Evolutionary conservation across 805 yeast species (phyloP).

Genomic region (Metschnikowia anglica): DNA sequence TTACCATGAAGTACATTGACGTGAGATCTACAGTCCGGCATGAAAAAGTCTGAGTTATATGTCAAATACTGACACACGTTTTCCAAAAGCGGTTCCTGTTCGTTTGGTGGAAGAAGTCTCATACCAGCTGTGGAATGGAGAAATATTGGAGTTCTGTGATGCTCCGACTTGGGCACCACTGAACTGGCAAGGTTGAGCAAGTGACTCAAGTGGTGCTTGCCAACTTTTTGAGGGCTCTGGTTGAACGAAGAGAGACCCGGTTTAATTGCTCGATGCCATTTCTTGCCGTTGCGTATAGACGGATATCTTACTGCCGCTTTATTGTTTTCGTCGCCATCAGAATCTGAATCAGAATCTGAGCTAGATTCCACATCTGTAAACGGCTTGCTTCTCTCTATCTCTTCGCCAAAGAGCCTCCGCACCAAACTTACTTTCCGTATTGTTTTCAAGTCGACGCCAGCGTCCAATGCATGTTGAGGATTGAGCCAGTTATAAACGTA

Average conservation of each 20-base stretch:
- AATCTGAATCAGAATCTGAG: conserved; percentile 14
- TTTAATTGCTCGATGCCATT: conserved; percentile 52
- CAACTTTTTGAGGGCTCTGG: conserved; percentile 48
- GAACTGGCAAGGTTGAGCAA: conserved; percentile 49
- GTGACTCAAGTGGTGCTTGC: conserved; percentile 49
- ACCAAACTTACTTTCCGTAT: conserved; percentile 10
- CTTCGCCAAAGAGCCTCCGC: conserved; percentile 6
- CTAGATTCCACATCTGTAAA: conserved; percentile 4
- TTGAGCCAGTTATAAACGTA: conserved; percentile 57
- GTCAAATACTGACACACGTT: conserved; percentile 51
- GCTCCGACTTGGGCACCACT: conserved; percentile 60
- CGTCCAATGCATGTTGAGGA: conserved; percentile 30
- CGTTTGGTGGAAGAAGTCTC: conserved; percentile 54
- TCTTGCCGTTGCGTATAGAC: conserved; percentile 29
- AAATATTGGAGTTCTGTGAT: conserved; percentile 62
- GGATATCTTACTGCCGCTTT: conserved; percentile 24
- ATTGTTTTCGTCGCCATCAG: conserved; percentile 9
- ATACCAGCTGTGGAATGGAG: conserved; percentile 72
- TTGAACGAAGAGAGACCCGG: conserved; percentile 57
- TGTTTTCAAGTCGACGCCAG: conserved; percentile 19
- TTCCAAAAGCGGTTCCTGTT: conserved; percentile 46
- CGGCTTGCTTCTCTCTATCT: not conserved
- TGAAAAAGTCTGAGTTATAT: conserved; percentile 46
- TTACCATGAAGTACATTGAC: conserved; percentile 63
- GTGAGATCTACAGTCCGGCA: conserved; percentile 64